phyloP scores from a whole-genome alignment of 352 stramenopile species.

The Globisporangium splendens region DNA sequence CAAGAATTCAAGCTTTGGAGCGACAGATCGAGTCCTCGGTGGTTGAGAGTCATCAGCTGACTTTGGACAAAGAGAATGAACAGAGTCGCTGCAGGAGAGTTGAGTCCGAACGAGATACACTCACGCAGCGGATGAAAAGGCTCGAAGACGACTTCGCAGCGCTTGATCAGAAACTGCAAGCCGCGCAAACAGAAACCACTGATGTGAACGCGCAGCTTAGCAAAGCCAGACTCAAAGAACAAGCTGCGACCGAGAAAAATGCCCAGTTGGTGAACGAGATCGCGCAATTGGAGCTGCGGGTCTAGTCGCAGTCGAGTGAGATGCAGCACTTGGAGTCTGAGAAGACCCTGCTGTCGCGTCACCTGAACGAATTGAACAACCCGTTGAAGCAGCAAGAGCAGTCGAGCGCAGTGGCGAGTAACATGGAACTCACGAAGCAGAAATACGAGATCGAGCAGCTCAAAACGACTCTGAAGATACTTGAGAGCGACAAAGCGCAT shows the following conservation, averaged over 20 bases:
- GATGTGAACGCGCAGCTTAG: constrained; percentile 30
- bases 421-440: constrained; percentile 23
- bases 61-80: constrained; percentile 25
- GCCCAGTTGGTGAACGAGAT: constrained; percentile 29
- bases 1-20: constrained; percentile 22
- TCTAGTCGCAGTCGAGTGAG: constrained; percentile 13
- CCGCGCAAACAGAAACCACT: constrained; percentile 16
- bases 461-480: constrained; percentile 25
- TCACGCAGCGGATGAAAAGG: constrained; percentile 24
- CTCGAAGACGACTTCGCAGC: constrained; percentile 30
- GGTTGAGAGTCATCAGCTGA: constrained; percentile 23
- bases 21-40: constrained; percentile 30
- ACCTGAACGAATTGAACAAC: constrained; percentile 10
- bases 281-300: constrained; percentile 16
- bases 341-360: constrained; percentile 17
- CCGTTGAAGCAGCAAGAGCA: constrained; percentile 15
- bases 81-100: constrained; percentile 23
- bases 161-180: constrained; percentile 23
- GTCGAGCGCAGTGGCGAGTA: constrained; percentile 12
- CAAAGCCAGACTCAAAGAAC: constrained; percentile 43
- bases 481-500: constrained; percentile 40
- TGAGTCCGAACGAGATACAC: constrained; percentile 31
- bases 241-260: constrained; percentile 27
- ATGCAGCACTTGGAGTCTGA: constrained; percentile 35
- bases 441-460: constrained; percentile 55